Evolutionary conservation across 805 yeast genomes (phyloP).

Genomic region (Starmerella floris): DNA sequence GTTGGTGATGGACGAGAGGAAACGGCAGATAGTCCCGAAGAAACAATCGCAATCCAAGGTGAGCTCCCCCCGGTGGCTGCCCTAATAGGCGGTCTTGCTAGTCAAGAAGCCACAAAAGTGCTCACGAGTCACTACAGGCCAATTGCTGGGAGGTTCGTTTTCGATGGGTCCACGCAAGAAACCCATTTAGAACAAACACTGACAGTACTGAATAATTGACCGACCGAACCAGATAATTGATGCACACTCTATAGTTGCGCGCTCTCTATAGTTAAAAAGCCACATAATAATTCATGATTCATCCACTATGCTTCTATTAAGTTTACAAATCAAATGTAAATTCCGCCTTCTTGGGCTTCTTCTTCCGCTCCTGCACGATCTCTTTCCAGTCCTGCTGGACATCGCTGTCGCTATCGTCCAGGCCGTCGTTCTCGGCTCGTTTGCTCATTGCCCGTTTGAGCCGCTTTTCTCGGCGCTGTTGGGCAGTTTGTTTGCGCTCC

Average conservation of each 20-base stretch:
- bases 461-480: slow-evolving; percentile 53
- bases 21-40: not conserved
- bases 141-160: slow-evolving; percentile 51
- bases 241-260: too few relatives aligned
- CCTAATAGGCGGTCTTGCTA: slow-evolving; percentile 69
- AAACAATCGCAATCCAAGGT: not conserved
- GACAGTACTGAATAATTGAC: not conserved
- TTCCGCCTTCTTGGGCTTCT: slow-evolving; percentile 29
- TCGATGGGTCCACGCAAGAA: slow-evolving; percentile 45
- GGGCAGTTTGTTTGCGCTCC: slow-evolving; percentile 47
- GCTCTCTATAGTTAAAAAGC: too few relatives aligned
- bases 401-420: slow-evolving; percentile 28
- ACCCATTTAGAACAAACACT: not conserved
- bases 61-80: slow-evolving; percentile 50
- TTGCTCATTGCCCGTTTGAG: slow-evolving; percentile 46
- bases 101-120: slow-evolving; percentile 69
- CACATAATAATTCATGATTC: too few relatives aligned
- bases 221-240: slow-evolving; percentile 15
- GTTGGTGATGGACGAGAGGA: not conserved
- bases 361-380: slow-evolving; percentile 51
- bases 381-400: slow-evolving; percentile 77
- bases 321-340: slow-evolving; percentile 10
- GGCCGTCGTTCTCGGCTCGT: slow-evolving; percentile 24
- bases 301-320: too few relatives aligned
- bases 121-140: slow-evolving; percentile 74